These are phyloP conservation scores for Apiospora phragmitis DNA, from an alignment of 2,329 filamentous ascomycete species.

Conservation along the genomic window DNA sequence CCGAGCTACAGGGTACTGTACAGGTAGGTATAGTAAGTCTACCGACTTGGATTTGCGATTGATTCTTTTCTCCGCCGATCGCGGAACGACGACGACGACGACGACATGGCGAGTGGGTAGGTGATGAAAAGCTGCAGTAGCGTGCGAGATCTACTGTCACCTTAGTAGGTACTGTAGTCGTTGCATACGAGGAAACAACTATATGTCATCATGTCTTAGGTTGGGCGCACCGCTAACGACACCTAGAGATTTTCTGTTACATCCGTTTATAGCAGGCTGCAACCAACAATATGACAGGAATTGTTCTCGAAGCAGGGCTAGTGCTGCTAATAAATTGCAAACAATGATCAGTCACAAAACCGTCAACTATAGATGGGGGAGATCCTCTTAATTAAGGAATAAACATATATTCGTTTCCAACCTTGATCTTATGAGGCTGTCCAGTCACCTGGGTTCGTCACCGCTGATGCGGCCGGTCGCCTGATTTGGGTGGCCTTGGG, in stretches of 20 bases:
- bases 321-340: background rate
- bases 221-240: background rate
- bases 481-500: background rate
- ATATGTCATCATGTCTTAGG: background rate
- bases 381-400: background rate
- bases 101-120: background rate
- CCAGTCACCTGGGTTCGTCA: background rate
- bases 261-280: background rate
- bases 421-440: background rate
- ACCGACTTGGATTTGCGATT: background rate
- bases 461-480: background rate
- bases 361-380: background rate
- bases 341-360: background rate
- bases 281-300: background rate
- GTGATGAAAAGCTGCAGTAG: background rate
- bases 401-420: background rate
- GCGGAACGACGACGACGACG: background rate
- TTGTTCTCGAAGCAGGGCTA: conserved; percentile 6
- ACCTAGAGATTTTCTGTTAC: background rate
- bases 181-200: background rate
- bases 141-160: background rate
- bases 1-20: too few relatives aligned
- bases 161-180: background rate
- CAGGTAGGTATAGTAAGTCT: background rate
- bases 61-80: background rate